Evolutionary conservation across 1,284 basidiomycete species (phyloP), one percentile per base, ranked within the genome.

Genomic region (Ceratobasidium sp.): DNA sequence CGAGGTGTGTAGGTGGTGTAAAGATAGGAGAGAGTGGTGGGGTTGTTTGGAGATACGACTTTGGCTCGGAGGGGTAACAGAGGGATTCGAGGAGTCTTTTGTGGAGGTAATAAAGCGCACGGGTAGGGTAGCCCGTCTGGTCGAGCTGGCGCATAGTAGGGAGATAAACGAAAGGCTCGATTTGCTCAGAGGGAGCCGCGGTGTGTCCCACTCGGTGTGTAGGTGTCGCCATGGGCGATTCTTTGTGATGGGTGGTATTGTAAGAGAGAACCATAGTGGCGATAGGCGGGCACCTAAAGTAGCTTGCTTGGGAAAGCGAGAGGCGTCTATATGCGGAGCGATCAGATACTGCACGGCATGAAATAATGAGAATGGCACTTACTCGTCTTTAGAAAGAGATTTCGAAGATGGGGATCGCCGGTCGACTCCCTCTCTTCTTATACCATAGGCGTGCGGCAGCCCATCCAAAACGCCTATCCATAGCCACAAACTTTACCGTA

Each of bases 41-140:
- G 5, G 63, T 65, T 15, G 47, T 53, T 22, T 47, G 36, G 44
- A 63, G 22, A 45, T 47, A 63, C 41, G 24, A 22, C 9, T 44
- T n/a, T 36, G 45, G 31, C n/a, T 53, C 29, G 27, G 22, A 36
- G 27, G 53, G 65, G 15, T 57, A 1, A 11, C 27, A 29, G 5
- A n/a, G 4, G n/a, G 48, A 8, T 14, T 57, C 67, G 14, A 71
- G 54, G 31, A 71, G 41, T 1, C 54, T 24, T 47, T 59, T 71
- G 54, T 71, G 67, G 14, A 71, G 44, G 22, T 71, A 71, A 41
- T 71, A 71, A 1, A 71, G 67, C 22, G 67, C 67, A 29, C 56
- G 67, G n/a, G 53, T 71, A 4, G 67, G 67, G 41, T 71, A 71
- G 1, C 67, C 67, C 27, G 45, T 27, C 9, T 53, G 22, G 15